phyloP scores from a whole-genome alignment of 2,329 filamentous ascomycete genomes.

The Hymenoscyphus occultus region DNA sequence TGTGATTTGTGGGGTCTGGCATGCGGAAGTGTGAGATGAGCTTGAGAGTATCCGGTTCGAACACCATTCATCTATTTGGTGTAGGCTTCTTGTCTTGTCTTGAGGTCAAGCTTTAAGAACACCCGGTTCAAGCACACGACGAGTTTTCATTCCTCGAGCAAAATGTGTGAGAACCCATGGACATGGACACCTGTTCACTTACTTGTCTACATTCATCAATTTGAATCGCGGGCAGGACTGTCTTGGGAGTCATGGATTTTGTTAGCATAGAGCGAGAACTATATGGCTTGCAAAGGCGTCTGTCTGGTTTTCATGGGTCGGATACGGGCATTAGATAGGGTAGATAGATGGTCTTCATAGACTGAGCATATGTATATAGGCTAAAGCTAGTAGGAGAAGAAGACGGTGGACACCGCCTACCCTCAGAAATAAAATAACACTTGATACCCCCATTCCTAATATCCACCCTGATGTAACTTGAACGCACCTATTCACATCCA shows the following conservation, averaged over 20 bases:
- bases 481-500: constrained; percentile 22
- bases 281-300: neutral
- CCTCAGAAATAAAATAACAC: neutral
- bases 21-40: too few species aligned
- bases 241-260: neutral
- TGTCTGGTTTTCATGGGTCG: neutral
- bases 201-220: too few species aligned
- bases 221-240: neutral
- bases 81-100: too few species aligned
- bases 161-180: too few species aligned
- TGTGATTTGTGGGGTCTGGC: neutral
- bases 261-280: neutral
- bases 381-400: neutral
- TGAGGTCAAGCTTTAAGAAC: too few species aligned
- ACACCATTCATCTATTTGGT: too few species aligned
- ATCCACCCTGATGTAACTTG: constrained; percentile 18
- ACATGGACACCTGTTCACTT: too few species aligned
- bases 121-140: too few species aligned
- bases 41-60: too few species aligned
- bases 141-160: too few species aligned
- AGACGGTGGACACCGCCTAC: too few species aligned
- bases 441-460: neutral
- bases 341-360: neutral
- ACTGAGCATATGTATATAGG: neutral
- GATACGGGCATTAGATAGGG: neutral